Evolutionary conservation across 75 land plant genomes (phyloP), one percentile per base, ranked within the genome.

Genomic region (Picea glauca): DNA sequence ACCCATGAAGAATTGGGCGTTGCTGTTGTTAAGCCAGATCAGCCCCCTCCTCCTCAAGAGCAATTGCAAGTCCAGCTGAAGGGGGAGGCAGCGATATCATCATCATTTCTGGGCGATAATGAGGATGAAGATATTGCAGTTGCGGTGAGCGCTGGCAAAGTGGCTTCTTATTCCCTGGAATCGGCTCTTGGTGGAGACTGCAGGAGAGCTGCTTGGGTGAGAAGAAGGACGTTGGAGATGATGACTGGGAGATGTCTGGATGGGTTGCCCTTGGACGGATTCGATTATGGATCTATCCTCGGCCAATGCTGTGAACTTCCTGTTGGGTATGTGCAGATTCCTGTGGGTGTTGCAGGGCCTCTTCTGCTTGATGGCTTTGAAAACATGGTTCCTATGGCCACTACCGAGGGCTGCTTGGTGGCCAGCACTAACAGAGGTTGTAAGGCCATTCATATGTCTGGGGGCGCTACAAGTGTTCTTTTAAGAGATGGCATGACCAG

Each of bases 241-340:
- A 72, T 57, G 1, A 84, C 92, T 5, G 86, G 89, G 38, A 84
- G 83, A 40, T 81, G 87, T 11, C 62, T 92, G 58, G 82, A 86
- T 17, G 92, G 90, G 35, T 78, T 92, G 63, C 92, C 92, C 18
- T 32, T 90, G 13, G 86, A 85, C 1, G 91, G 91, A 20, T 85
- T 89, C 67, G 87, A 92, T 60, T 92, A 92, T 76, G 75, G 64
- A 35, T 83, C 87, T 13, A 84, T 93, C 15, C 73, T 88, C 3
- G 95, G 95, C 50, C 91, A 88, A 72, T 93, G 95, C 81, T 93
- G 95, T 61, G 95, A 93, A 85, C 78, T 93, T 90, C 89, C 88
- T 26, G 79, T 93, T 6, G 95, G 95, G 46, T 88, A 82, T 78
- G 89, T 93, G 33, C 90, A 88, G 83, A 76, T 93, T 18, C 95